Percentiles rank a stretch among this genome's conserved stretches.
Evolutionary conservation across 2,329 filamentous ascomycete genomes (phyloP).

Genomic region (Aspergillus japonicus): DNA sequence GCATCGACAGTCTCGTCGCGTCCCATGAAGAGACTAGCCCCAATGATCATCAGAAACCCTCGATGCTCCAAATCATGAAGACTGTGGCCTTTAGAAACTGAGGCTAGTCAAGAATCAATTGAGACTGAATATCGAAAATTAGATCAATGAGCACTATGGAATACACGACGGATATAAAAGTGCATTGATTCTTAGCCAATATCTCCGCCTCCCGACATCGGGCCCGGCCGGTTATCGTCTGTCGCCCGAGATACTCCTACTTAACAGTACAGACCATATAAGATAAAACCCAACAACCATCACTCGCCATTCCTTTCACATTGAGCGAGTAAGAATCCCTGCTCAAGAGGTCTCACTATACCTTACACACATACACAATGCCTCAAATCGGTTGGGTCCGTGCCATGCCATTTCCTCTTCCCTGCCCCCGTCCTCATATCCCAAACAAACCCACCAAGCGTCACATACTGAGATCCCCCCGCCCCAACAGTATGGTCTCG

Average conservation of each 20-base stretch:
- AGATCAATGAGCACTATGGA: too few species aligned
- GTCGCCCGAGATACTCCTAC: neutral
- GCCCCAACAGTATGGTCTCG: conserved; percentile 39
- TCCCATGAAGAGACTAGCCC: too few species aligned
- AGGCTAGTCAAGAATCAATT: too few species aligned
- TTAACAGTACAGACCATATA: neutral
- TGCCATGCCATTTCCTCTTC: neutral
- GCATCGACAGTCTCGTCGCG: neutral
- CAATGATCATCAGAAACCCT: too few species aligned
- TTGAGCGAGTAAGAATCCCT: neutral
- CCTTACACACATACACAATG: conserved; percentile 21
- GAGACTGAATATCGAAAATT: too few species aligned
- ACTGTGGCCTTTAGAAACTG: neutral
- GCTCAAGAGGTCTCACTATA: neutral
- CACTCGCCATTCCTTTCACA: neutral
- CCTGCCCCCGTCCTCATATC: neutral
- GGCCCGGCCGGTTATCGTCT: conserved; percentile 17
- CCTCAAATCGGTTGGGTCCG: conserved; percentile 39
- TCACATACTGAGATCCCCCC: neutral
- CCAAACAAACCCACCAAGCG: neutral
- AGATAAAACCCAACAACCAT: neutral
- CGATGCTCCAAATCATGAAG: neutral
- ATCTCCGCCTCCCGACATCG: conserved; percentile 17
- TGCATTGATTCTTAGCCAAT: neutral
- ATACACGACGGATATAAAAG: neutral